A percentile compares a stretch with the other conserved stretches of the same genome.
These are phyloP conservation scores for Boletus tomentosulus DNA, from an alignment of 768 basidiomycete genomes.

Conservation along the genomic window DNA sequence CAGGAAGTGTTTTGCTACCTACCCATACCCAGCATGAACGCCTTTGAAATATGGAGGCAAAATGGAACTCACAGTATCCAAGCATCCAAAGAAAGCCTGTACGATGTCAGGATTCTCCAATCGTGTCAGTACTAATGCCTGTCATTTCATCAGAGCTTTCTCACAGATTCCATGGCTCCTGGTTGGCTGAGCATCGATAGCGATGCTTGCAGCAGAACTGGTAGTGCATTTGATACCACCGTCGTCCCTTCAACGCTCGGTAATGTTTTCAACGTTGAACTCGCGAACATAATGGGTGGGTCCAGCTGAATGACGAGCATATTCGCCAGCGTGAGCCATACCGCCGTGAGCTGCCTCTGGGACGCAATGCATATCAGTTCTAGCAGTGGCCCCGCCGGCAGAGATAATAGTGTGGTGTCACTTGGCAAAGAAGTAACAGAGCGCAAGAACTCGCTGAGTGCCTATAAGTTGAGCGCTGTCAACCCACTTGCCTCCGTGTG, in stretches of 20 bases:
- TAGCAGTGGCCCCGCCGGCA: conserved; percentile 79
- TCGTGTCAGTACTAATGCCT: conserved; percentile 6
- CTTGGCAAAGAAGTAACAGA: conserved; percentile 79
- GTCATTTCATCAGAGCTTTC: conserved; percentile 20
- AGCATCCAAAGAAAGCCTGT: conserved; percentile 81
- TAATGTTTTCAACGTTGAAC: conserved; percentile 43
- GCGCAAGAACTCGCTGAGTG: conserved; percentile 78
- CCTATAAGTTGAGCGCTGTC: conserved; percentile 37
- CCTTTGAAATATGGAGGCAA: not conserved
- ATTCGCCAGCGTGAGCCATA: conserved; percentile 81
- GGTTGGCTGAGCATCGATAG: conserved; percentile 49
- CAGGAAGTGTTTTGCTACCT: conserved; percentile 58
- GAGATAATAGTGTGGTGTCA: conserved; percentile 73
- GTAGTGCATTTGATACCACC: conserved; percentile 53
- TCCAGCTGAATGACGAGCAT: conserved; percentile 82
- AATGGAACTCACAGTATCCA: conserved; percentile 56
- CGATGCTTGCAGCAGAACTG: conserved; percentile 55
- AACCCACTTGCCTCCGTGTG: not conserved
- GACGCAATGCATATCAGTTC: conserved; percentile 71
- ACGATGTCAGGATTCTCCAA: conserved; percentile 86
- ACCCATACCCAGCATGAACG: not conserved
- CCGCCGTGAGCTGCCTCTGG: conserved; percentile 66
- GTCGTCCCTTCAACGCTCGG: conserved; percentile 53
- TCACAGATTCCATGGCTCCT: conserved; percentile 67
- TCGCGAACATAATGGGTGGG: conserved; percentile 49